phyloP scores from a whole-genome alignment of 345 rosid species.

The Ceriops zippeliana region DNA sequence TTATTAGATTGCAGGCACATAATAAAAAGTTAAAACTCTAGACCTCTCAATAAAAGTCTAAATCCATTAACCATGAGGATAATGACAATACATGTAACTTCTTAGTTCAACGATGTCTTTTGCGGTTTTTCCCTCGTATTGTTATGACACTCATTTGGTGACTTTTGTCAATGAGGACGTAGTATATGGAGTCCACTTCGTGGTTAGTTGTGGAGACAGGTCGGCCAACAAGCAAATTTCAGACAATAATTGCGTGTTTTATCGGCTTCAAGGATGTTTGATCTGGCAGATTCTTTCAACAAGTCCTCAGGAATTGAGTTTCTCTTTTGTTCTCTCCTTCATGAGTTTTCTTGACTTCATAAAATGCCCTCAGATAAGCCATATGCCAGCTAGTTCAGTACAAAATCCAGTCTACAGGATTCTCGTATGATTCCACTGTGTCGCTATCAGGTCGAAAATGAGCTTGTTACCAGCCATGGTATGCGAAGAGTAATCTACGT shows the following conservation, averaged over 20 bases:
- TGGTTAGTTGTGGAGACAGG: background rate
- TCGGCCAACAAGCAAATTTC: background rate
- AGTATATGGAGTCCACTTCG: no score
- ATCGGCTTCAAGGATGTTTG: background rate
- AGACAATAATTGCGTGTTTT: background rate
- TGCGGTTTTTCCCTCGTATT: no score
- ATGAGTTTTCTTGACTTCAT: background rate
- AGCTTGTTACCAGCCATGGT: constrained; percentile 10
- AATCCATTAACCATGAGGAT: no score
- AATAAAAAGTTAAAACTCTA: no score
- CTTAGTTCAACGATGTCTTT: no score
- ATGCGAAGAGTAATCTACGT: constrained; percentile 12
- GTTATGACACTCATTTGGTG: no score
- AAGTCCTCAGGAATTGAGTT: background rate
- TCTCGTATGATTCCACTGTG: background rate
- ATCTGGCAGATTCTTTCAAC: background rate
- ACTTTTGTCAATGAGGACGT: no score
- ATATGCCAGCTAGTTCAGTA: constrained; percentile 23
- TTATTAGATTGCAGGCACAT: no score
- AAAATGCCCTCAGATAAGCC: constrained; percentile 12
- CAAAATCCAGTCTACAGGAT: constrained; percentile 20
- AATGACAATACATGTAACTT: no score
- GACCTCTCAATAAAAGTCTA: no score
- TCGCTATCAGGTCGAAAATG: constrained; percentile 12
- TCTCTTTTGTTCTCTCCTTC: background rate